Percentiles rank a stretch among this genome's conserved stretches.
phyloP scores from a whole-genome alignment of 129 eudicot species.

The Flaveria ramosissima region DNA sequence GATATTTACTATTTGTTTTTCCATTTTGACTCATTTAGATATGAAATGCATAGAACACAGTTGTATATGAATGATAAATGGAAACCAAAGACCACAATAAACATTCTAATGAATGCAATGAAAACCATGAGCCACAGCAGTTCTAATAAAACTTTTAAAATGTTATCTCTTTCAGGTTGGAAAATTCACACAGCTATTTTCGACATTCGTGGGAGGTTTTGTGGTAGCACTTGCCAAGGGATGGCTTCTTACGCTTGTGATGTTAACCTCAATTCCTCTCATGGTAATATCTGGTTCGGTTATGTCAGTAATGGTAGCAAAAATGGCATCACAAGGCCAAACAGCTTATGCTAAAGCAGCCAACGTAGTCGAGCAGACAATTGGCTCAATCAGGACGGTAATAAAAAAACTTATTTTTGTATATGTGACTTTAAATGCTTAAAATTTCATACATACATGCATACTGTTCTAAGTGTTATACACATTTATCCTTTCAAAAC shows the following conservation, averaged over 20 bases:
- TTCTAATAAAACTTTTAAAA: not conserved
- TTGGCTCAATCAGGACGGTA: conserved; percentile 89
- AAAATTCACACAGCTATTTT: conserved; percentile 61
- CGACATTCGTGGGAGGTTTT: conserved; percentile 81
- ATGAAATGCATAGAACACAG: too few species aligned
- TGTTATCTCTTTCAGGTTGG: conserved; percentile 54
- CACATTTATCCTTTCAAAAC: not conserved
- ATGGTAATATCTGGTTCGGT: conserved; percentile 57
- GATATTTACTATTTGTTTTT: too few species aligned
- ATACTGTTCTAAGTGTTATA: not conserved
- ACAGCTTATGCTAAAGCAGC: conserved; percentile 80
- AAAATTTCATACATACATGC: not conserved
- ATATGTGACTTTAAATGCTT: not conserved
- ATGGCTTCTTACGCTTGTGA: conserved; percentile 84
- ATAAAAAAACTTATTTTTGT: not conserved
- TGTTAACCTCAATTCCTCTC: conserved; percentile 63
- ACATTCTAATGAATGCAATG: not conserved
- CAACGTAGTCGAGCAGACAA: conserved; percentile 71
- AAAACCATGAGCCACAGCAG: not conserved
- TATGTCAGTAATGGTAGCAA: conserved; percentile 50
- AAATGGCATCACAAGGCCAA: conserved; percentile 75
- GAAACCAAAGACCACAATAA: too few species aligned
- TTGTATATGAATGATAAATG: too few species aligned
- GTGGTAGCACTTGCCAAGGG: conserved; percentile 65
- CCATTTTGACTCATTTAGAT: too few species aligned